Evolutionary conservation across 192 early-diverging fungal species (phyloP).

Genomic region (Gonapodya sp.): DNA sequence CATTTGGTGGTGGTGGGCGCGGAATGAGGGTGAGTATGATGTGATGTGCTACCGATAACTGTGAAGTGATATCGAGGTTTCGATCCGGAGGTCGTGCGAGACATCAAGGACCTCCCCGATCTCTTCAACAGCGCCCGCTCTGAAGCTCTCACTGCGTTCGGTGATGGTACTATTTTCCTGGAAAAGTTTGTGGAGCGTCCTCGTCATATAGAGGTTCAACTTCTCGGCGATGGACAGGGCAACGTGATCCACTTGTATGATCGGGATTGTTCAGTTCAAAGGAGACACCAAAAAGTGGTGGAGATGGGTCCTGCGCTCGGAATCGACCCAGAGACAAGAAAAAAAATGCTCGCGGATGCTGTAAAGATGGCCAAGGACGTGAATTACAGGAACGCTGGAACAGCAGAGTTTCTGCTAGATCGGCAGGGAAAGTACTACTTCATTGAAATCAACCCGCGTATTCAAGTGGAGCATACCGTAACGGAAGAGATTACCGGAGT

Average conservation of each 20-base stretch:
- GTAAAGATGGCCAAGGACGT: conserved; percentile 81
- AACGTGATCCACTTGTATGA: conserved; percentile 87
- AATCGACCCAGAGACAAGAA: conserved; percentile 55
- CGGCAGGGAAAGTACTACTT: conserved; percentile 83
- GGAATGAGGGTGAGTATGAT: conserved; percentile 66
- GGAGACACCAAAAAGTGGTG: conserved; percentile 94
- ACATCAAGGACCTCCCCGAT: conserved; percentile 54
- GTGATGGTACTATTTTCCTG: conserved; percentile 91
- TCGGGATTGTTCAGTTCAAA: conserved; percentile 96
- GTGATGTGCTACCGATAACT: too few relatives aligned
- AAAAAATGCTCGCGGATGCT: conserved; percentile 78
- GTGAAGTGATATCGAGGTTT: too few relatives aligned
- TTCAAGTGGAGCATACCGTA: conserved; percentile 97
- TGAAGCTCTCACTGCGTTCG: conserved; percentile 88
- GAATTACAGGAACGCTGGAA: conserved; percentile 92
- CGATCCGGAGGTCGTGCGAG: conserved; percentile 53
- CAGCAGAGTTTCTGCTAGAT: conserved; percentile 94
- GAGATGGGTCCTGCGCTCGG: conserved; percentile 78
- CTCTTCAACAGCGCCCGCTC: conserved; percentile 76
- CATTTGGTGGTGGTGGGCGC: conserved; percentile 92
- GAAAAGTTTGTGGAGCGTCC: conserved; percentile 88
- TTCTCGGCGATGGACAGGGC: conserved; percentile 75
- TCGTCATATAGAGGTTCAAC: conserved; percentile 94
- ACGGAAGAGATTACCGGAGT: conserved; percentile 96
- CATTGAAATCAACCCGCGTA: conserved; percentile 95